Conservation (phyloP, 352 stramenopile genomes). For the Pythium grandisporangium region DNA sequence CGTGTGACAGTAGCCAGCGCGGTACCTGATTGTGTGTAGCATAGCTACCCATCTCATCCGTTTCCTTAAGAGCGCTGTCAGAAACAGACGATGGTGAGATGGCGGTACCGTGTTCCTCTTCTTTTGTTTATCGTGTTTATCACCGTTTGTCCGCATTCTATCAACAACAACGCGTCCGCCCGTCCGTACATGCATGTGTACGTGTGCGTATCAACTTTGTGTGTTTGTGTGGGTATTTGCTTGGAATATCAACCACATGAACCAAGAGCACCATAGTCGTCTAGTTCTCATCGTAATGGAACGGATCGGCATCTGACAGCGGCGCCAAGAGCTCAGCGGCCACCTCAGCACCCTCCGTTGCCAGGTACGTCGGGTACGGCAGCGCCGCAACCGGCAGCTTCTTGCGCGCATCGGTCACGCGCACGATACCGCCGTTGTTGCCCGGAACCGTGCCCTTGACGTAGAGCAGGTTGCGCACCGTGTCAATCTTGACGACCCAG, state of each 20-base stretch:
- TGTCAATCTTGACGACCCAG: conserved; percentile 88
- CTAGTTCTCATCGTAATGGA: conserved; percentile 70
- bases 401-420: conserved; percentile 83
- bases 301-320: conserved; percentile 67
- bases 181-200: not conserved
- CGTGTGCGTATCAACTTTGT: too few species aligned
- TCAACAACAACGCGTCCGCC: not conserved
- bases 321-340: conserved; percentile 69
- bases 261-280: not conserved
- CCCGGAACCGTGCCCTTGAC: conserved; percentile 91
- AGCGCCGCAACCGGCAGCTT: conserved; percentile 52
- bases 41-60: too few species aligned
- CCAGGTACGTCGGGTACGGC: conserved; percentile 78
- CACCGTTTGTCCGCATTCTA: not conserved
- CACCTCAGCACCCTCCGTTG: conserved; percentile 29
- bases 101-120: not conserved
- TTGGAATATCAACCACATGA: not conserved
- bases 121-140: not conserved
- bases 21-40: not conserved
- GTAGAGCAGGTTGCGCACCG: conserved; percentile 90
- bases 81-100: not conserved
- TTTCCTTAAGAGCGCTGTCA: too few species aligned
- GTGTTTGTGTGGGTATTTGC: too few species aligned
- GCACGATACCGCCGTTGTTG: conserved; percentile 80
- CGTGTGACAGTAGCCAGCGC: not conserved